phyloP scores from a whole-genome alignment of 2,329 filamentous ascomycete genomes.

The Periconia macrospinosa region DNA sequence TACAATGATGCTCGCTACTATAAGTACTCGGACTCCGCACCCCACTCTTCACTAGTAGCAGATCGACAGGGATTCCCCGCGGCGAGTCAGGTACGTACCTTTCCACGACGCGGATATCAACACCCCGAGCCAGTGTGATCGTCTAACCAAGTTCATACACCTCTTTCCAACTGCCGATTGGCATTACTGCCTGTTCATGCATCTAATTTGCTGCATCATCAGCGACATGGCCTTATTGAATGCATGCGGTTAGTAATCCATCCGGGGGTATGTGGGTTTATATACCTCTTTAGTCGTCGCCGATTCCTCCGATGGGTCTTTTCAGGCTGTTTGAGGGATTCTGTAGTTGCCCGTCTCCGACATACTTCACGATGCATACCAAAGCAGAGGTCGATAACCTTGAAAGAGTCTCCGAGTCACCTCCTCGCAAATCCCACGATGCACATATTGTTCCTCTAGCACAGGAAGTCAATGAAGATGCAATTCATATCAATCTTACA shows the following conservation, averaged over 20 bases:
- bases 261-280: background rate
- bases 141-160: background rate
- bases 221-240: background rate
- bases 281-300: background rate
- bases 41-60: background rate
- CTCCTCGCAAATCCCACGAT: slow-evolving; percentile 9
- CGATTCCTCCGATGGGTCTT: no score
- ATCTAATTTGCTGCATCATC: background rate
- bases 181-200: background rate
- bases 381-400: slow-evolving; percentile 19
- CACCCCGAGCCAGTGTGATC: background rate
- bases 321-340: no score
- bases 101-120: background rate
- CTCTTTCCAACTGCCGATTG: slow-evolving; percentile 3
- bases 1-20: background rate
- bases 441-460: slow-evolving; percentile 28
- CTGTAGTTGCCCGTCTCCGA: background rate
- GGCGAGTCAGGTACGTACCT: background rate
- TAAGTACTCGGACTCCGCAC: background rate
- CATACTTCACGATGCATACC: slow-evolving; percentile 15
- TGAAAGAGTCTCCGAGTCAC: slow-evolving; percentile 12
- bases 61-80: background rate
- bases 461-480: slow-evolving; percentile 31
- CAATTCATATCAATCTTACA: slow-evolving; percentile 51
- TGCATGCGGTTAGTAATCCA: background rate